These are phyloP conservation scores for Forsythia suspensa DNA, from an alignment of 257 asterid genomes.

Conservation along the genomic window DNA sequence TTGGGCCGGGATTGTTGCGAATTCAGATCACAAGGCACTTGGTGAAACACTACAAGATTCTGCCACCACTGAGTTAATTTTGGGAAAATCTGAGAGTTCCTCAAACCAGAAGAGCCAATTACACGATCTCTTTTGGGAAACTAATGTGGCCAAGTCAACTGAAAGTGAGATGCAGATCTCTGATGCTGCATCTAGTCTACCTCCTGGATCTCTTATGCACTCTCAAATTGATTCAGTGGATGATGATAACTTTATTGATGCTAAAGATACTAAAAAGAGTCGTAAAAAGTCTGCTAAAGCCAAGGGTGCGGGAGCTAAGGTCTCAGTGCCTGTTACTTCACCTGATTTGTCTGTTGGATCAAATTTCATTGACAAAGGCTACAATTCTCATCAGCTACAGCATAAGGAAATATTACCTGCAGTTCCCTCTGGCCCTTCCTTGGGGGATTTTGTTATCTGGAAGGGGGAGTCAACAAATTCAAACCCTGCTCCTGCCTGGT, in stretches of 20 bases:
- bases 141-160: conserved; percentile 33
- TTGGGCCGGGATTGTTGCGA: conserved; percentile 66
- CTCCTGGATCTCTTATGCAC: conserved; percentile 31
- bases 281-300: conserved; percentile 88
- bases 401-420: conserved; percentile 69
- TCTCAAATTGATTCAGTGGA: conserved; percentile 41
- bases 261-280: conserved; percentile 87
- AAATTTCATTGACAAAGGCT: conserved; percentile 63
- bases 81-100: conserved; percentile 43
- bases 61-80: conserved; percentile 28
- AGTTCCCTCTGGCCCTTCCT: conserved; percentile 86
- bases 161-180: conserved; percentile 47
- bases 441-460: conserved; percentile 93
- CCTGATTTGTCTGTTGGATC: conserved; percentile 57
- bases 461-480: conserved; percentile 72
- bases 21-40: conserved; percentile 51
- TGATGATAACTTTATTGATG: conserved; percentile 76
- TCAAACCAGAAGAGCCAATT: conserved; percentile 47
- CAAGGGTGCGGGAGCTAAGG: conserved; percentile 64
- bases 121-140: conserved; percentile 67
- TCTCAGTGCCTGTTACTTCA: conserved; percentile 36
- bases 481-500: conserved; percentile 87
- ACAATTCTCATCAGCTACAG: conserved; percentile 54
- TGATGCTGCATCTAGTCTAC: conserved; percentile 29
- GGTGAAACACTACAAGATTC: conserved; percentile 46